Evolutionary conservation across 805 yeast species (phyloP), one percentile per base, ranked within the genome.

Genomic region (Yamadazyma olivae): DNA sequence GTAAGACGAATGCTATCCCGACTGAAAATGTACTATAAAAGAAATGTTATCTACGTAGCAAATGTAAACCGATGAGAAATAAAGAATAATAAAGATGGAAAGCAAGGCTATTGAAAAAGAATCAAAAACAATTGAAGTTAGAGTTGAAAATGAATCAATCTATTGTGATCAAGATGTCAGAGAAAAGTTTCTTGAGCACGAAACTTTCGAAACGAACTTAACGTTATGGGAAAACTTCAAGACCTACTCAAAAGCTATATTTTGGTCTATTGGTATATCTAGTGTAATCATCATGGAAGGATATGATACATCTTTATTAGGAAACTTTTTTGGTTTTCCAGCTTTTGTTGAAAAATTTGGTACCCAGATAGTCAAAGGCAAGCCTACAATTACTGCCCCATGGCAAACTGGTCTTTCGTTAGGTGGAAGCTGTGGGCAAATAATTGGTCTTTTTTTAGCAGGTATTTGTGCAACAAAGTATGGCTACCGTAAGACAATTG

Each of bases 211-310:
- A n/a, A n/a, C n/a, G n/a, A n/a, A n/a, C n/a, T n/a, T n/a, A n/a
- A n/a, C 61, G 4, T 51, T 63, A 41, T 44, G 29, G 14, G 65
- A 62, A 34, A 64, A 63, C 30, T 33, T 63, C 23, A 54, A 42
- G 36, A 59, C 67, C 5, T 62, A 58, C 49, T 67, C 70, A 1
- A 54, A 52, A 36, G 66, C 70, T 3, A 51, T 53, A 4, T 38
- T 58, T 41, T 74, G 78, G 78, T 67, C 76, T 2, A 40, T 67
- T 13, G 47, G 69, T 29, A 53, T 72, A 32, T 59, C 72, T 6
- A 44, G 67, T 7, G 65, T 67, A 18, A 52, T 68, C 44, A 48
- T 64, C 27, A 64, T 64, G 68, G 70, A 63, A 43, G 70, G 68
- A 26, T 63, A 61, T 44, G 70, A 63, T 38, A 14, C 8, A 10